Conservation (phyloP, 1,284 basidiomycete species). For the Apiotrichum mycotoxinovorans region DNA sequence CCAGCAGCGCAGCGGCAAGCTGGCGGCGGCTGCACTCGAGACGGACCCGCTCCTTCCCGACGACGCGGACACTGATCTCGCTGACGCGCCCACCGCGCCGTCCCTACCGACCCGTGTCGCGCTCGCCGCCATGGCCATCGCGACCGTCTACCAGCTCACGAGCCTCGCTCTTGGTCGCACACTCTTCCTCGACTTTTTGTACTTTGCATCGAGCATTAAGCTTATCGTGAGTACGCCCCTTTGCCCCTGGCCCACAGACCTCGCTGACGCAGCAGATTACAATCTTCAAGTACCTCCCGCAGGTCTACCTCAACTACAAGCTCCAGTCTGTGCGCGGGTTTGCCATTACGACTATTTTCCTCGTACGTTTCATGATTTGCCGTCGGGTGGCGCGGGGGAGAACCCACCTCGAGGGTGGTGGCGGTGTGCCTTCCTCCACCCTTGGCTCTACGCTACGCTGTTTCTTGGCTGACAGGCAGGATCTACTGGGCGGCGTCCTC, state of each 20-base stretch:
- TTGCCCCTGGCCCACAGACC: background rate
- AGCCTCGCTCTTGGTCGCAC: conserved; percentile 29
- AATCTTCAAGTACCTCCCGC: conserved; percentile 47
- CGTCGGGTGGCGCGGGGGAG: too few species aligned
- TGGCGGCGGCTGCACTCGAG: conserved; percentile 3
- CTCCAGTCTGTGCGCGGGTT: conserved; percentile 43
- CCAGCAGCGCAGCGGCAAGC: conserved; percentile 5
- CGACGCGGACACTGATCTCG: background rate
- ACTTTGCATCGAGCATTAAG: conserved; percentile 44
- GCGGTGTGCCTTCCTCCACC: too few species aligned
- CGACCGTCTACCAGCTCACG: conserved; percentile 20
- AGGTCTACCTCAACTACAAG: conserved; percentile 43
- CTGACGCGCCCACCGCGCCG: conserved; percentile 22
- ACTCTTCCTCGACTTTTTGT: conserved; percentile 46
- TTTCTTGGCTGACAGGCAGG: conserved; percentile 25
- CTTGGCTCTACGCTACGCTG: background rate
- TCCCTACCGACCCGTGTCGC: conserved; percentile 25
- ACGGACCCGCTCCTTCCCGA: background rate
- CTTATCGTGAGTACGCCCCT: conserved; percentile 18
- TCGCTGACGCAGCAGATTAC: conserved; percentile 22
- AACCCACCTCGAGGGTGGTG: too few species aligned
- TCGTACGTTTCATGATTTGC: too few species aligned
- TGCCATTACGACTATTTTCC: conserved; percentile 37
- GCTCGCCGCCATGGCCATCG: conserved; percentile 26
- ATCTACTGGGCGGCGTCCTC: conserved; percentile 43